Evolutionary conservation across 139 green algal genomes (phyloP), one percentile per base, ranked within the genome.

Genomic region (Auxenochlorella protothecoides): DNA sequence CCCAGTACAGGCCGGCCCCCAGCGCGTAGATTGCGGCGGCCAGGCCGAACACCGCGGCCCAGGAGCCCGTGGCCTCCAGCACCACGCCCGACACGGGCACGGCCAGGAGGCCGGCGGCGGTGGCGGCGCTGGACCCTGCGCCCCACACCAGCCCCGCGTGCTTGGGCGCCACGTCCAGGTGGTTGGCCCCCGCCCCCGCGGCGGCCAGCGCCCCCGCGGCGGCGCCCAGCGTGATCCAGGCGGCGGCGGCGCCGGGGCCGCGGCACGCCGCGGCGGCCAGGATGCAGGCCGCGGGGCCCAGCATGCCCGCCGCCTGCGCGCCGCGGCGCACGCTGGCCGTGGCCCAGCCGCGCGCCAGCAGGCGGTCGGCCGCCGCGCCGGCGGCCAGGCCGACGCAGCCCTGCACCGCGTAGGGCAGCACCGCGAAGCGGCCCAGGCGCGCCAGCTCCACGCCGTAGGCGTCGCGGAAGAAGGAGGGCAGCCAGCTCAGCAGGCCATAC

Each of bases 401-500:
- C 80, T 87, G 77, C 62, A 93, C 69, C 5, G 93, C 52, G 68
- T 91, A 92, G 3, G 89, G 89, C 76, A 88, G 67, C 70, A 94
- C 70, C 0, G 89, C 92, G 75, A 91, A 90, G n/a, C 63, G 71
- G 4, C 73, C 84, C 63, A 92, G 72, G 54, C 92, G 74, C 44
- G 68, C 74, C 4, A 93, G 54, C 63, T 85, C 68, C 14, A 94
- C 70, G 9, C 80, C 66, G 63, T 89, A 90, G 14, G 71, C 52
- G 52, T 92, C 87, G 4, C 76, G 72, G 75, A 92, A 94, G 75
- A 89, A 94, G 11, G 87, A 91, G 12, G 89, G 89, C 74, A 94
- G 86, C 89, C 89, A 94, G 70, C 84, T 92, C 15, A 94, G 80
- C 68, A 94, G 69, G 12, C 82, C 85, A 71, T 91, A 92, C 74